Evolutionary conservation across 148 eudicot species (phyloP).

Genomic region (Fallopia convolvulus): DNA sequence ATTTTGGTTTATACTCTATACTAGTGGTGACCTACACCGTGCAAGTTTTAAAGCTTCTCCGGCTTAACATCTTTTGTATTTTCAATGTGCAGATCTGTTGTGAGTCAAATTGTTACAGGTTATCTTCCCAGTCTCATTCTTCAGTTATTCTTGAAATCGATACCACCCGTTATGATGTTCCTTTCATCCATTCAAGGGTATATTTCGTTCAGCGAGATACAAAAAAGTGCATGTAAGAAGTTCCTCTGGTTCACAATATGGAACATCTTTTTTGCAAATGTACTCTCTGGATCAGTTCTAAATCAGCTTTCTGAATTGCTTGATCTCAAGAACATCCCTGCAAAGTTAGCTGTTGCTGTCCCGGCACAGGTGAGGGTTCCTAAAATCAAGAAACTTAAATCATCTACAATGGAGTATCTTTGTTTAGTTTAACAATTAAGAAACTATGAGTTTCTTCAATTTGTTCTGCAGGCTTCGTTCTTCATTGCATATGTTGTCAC

Average conservation of each 20-base stretch:
- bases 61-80: neutral
- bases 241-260: slow-evolving; percentile 73
- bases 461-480: slow-evolving; percentile 68
- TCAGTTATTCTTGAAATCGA: slow-evolving; percentile 39
- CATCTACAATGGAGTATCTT: no score
- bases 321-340: slow-evolving; percentile 63
- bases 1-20: no score
- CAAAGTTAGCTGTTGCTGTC: slow-evolving; percentile 57
- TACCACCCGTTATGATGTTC: slow-evolving; percentile 67
- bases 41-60: no score
- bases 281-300: slow-evolving; percentile 69
- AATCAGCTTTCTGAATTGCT: slow-evolving; percentile 40
- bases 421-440: no score
- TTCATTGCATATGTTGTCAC: slow-evolving; percentile 89
- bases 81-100: slow-evolving; percentile 44
- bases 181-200: slow-evolving; percentile 79
- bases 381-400: neutral
- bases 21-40: no score
- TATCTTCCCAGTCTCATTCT: slow-evolving; percentile 91
- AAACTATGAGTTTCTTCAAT: no score
- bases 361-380: slow-evolving; percentile 58
- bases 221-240: slow-evolving; percentile 77
- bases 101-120: slow-evolving; percentile 72
- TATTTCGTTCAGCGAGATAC: slow-evolving; percentile 62
- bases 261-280: slow-evolving; percentile 83